Evolutionary conservation across 2,329 filamentous ascomycete species (phyloP), one percentile per base, ranked within the genome.

Genomic region (Juglanconis oblonga): DNA sequence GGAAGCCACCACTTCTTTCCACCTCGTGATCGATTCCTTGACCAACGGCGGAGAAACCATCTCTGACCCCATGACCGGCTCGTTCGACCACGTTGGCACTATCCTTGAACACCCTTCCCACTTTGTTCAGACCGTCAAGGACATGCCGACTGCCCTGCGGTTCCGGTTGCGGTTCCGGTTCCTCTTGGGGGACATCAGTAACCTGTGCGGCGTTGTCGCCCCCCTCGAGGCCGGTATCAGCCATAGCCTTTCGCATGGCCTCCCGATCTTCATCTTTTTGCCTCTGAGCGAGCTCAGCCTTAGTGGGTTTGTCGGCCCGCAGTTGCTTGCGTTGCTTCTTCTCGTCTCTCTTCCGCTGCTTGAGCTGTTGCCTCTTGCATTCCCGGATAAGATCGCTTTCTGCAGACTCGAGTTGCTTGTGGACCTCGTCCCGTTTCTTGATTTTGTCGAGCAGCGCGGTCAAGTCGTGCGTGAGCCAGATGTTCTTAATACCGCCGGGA

Each of bases 401-500:
- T 1, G 94, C 94, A 8, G 76, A 75, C 70, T 99, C 95, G 0
- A 99, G 83, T 58, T 80, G 78, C 47, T 81, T 73, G 51, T 94
- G 92, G 13, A 97, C 77, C 8, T 82, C 76, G 62, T 92, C 86
- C 49, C 95, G 85, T 64, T 86, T 78, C 52, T 90, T 84, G 50
- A 98, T 89, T 71, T 98, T 98, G 63, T 93, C 89, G 51, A 91
- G 83, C 10, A 99, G 82, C 8, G 88, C 83, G 48, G 93, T 91
- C 66, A 92, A 88, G 70, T 99, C 91, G 63, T 94, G 86, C 62
- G 97, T 99, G 67, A 99, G 87, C 93, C 94, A 99, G 51, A 99
- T 90, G 67, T 98, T 98, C 62, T 91, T 86, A 69, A 99, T 89
- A 35, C 95, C 95, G 24, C 95, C 95, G 0, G 95, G 95, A 67